These are phyloP conservation scores for Beauveria medogensis DNA, from an alignment of 2,329 filamentous ascomycete genomes.

Conservation along the genomic window DNA sequence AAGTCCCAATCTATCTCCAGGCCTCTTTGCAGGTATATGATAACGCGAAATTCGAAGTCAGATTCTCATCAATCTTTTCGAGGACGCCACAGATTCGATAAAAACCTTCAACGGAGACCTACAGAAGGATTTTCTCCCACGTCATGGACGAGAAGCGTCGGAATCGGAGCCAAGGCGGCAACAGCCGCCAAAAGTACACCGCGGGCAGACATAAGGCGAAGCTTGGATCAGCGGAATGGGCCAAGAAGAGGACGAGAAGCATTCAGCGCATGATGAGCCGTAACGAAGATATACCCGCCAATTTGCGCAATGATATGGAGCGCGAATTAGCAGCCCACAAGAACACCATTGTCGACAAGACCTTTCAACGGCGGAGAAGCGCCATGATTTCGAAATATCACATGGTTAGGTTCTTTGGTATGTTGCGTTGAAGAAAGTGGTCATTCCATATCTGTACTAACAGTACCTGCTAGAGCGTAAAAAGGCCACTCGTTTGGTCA, in stretches of 20 bases:
- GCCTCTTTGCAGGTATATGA: not conserved
- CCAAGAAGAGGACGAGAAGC: conserved; percentile 65
- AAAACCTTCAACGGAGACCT: too few relatives aligned
- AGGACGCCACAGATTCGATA: not conserved
- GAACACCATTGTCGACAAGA: conserved; percentile 52
- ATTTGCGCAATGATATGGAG: conserved; percentile 61
- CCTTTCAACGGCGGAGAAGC: conserved; percentile 52
- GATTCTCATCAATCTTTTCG: not conserved
- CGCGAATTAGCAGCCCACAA: conserved; percentile 61
- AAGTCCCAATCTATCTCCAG: not conserved
- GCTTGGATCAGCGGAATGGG: conserved; percentile 45
- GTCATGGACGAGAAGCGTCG: conserved; percentile 1
- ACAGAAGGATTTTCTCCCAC: not conserved
- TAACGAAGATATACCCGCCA: conserved; percentile 55
- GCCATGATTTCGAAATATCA: conserved; percentile 74
- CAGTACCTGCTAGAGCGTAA: conserved; percentile 53
- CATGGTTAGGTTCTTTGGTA: conserved; percentile 79
- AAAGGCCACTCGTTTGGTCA: conserved; percentile 60
- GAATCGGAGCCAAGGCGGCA: conserved; percentile 10
- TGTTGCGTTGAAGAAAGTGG: conserved; percentile 16
- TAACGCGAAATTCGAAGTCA: not conserved
- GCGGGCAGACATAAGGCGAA: conserved; percentile 34
- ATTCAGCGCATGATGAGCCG: conserved; percentile 58
- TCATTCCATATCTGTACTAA: not conserved
- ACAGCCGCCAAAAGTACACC: conserved; percentile 27